Conservation (phyloP, 768 basidiomycete genomes). For the Cyclocybe cylindracea region DNA sequence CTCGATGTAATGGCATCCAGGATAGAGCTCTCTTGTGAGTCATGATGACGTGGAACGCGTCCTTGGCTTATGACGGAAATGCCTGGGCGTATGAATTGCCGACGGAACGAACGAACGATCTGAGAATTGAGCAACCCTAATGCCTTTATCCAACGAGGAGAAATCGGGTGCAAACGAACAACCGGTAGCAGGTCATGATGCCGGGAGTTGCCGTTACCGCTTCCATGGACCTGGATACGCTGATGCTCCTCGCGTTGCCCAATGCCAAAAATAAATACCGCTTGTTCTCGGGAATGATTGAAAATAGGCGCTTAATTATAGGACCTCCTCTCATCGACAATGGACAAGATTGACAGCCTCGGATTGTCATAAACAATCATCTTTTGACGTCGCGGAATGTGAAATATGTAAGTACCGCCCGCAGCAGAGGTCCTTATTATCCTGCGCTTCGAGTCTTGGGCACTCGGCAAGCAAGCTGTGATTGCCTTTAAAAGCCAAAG, state of each 20-base stretch:
- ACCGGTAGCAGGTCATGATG: not conserved
- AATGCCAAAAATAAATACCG: not conserved
- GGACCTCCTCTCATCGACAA: not conserved
- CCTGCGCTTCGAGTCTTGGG: too few relatives aligned
- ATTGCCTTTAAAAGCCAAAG: too few relatives aligned
- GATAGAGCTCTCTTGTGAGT: too few relatives aligned
- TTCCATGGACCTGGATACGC: constrained; percentile 15
- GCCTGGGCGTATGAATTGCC: too few relatives aligned
- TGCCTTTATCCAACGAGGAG: too few relatives aligned
- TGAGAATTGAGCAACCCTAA: too few relatives aligned
- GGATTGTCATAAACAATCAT: not conserved
- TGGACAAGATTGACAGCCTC: not conserved
- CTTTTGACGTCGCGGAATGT: not conserved
- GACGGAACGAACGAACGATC: too few relatives aligned
- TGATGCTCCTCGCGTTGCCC: not conserved
- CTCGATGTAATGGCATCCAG: too few relatives aligned
- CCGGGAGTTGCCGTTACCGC: constrained; percentile 5
- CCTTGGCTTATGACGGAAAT: too few relatives aligned
- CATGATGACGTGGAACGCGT: too few relatives aligned
- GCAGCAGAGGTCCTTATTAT: too few relatives aligned
- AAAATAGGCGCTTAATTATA: not conserved
- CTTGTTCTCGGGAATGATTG: not conserved
- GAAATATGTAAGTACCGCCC: not conserved
- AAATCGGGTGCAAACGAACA: not conserved
- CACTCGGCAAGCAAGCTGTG: too few relatives aligned